phyloP scores from a whole-genome alignment of 352 stramenopile species.

The Globisporangium paroecandrum region DNA sequence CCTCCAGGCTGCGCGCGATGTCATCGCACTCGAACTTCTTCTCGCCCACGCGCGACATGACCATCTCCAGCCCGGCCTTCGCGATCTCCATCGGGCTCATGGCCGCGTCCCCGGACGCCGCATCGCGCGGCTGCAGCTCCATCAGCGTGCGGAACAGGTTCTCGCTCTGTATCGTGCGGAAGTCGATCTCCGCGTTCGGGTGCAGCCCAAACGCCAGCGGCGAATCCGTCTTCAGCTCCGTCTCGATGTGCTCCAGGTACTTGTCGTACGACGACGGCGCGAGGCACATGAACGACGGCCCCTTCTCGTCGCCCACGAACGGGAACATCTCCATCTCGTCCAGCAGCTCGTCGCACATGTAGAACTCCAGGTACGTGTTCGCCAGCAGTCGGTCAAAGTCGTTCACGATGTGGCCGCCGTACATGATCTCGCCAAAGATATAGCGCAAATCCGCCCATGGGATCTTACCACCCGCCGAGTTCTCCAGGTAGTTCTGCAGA shows the following conservation, averaged over 20 bases:
- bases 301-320: constrained; percentile 96
- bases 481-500: constrained; percentile 97
- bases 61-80: constrained; percentile 86
- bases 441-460: constrained; percentile 96
- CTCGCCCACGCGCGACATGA: constrained; percentile 94
- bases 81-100: constrained; percentile 93
- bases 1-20: constrained; percentile 91
- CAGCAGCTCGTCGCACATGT: constrained; percentile 97
- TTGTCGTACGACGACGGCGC: constrained; percentile 97
- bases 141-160: constrained; percentile 94
- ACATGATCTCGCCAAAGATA: constrained; percentile 97
- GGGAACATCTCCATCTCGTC: constrained; percentile 99
- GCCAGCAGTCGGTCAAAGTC: constrained; percentile 93
- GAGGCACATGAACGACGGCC: constrained; percentile 91
- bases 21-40: constrained; percentile 98
- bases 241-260: constrained; percentile 97
- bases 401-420: constrained; percentile 95
- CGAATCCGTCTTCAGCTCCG: constrained; percentile 94
- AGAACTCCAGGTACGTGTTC: constrained; percentile 98
- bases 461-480: constrained; percentile 92
- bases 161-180: constrained; percentile 96
- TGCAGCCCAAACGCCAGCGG: constrained; percentile 97
- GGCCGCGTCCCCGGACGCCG: constrained; percentile 75
- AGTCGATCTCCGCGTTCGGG: constrained; percentile 98
- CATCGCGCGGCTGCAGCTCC: constrained; percentile 93